Conservation (phyloP, 1,284 basidiomycete species). For the Apiotrichum mycotoxinovorans region DNA sequence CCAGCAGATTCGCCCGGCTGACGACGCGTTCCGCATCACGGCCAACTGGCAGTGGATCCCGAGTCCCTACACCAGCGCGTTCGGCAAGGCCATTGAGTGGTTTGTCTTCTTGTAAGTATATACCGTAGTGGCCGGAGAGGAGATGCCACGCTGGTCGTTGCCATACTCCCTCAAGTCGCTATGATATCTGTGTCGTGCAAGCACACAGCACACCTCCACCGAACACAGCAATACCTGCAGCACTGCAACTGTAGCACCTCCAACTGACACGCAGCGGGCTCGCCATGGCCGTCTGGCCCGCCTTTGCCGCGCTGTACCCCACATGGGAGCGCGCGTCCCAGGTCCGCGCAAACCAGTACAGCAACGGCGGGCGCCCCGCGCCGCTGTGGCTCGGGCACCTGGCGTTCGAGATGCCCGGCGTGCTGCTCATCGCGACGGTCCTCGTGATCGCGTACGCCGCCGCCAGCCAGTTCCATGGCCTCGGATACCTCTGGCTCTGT, state of each 20-base stretch:
- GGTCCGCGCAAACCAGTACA: slow-evolving; percentile 63
- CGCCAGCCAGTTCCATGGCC: slow-evolving; percentile 64
- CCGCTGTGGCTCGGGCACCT: slow-evolving; percentile 77
- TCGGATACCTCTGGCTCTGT: slow-evolving; percentile 62
- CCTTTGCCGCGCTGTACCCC: slow-evolving; percentile 73
- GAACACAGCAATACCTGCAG: too few species aligned
- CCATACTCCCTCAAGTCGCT: too few species aligned
- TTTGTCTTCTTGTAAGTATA: slow-evolving; percentile 33
- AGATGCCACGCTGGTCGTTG: too few species aligned
- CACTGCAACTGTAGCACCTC: too few species aligned
- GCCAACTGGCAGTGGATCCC: slow-evolving; percentile 58
- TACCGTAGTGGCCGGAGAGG: neutral
- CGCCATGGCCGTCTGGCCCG: slow-evolving; percentile 63
- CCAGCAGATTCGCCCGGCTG: slow-evolving; percentile 54
- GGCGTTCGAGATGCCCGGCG: slow-evolving; percentile 65
- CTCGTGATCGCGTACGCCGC: slow-evolving; percentile 62
- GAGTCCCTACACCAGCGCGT: slow-evolving; percentile 17
- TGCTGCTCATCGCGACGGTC: slow-evolving; percentile 59
- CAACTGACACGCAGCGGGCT: slow-evolving; percentile 26
- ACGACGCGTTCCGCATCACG: slow-evolving; percentile 55
- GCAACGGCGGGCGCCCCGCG: slow-evolving; percentile 68
- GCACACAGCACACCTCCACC: too few species aligned
- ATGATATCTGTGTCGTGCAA: too few species aligned
- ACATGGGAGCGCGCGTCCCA: slow-evolving; percentile 59
- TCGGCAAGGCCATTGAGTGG: slow-evolving; percentile 32